Evolutionary conservation across 1,284 basidiomycete species (phyloP).

Genomic region (Trametes hirsuta): DNA sequence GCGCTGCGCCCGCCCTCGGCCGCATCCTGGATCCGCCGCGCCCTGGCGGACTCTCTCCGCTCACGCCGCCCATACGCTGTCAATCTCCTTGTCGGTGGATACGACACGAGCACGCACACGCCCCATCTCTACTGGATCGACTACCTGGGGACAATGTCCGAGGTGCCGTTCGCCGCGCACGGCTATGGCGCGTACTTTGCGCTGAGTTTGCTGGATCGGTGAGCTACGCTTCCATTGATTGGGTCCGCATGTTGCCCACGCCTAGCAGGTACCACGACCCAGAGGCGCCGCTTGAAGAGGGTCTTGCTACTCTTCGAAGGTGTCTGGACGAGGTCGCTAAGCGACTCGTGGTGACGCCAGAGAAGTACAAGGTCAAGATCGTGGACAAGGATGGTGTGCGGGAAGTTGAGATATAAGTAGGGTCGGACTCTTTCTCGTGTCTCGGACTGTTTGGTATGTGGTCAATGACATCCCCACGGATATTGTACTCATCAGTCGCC

Average conservation of each 20-base stretch:
- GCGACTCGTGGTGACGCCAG: conserved; percentile 83
- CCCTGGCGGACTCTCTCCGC: conserved; percentile 88
- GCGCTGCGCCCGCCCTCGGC: conserved; percentile 89
- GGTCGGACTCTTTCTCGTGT: neutral
- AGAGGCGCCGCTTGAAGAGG: conserved; percentile 82
- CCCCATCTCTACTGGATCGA: conserved; percentile 96
- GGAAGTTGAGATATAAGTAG: conserved; percentile 66
- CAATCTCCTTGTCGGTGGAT: conserved; percentile 92
- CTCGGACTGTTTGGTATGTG: conserved; percentile 12
- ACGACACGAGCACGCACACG: conserved; percentile 68
- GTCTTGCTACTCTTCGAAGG: conserved; percentile 79
- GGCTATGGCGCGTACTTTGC: conserved; percentile 96
- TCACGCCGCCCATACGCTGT: conserved; percentile 90
- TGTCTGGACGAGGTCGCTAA: conserved; percentile 90
- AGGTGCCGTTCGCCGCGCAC: conserved; percentile 94
- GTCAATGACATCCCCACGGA: too few relatives aligned
- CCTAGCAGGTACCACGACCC: conserved; percentile 79
- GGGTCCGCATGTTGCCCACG: neutral
- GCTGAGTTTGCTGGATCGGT: conserved; percentile 91
- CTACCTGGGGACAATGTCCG: conserved; percentile 88
- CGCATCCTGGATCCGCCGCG: conserved; percentile 92
- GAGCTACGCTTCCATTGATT: conserved; percentile 28
- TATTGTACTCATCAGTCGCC: neutral
- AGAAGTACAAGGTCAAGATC: conserved; percentile 86
- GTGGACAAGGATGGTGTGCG: conserved; percentile 90